These are phyloP conservation scores for Salvia splendens DNA, from an alignment of 257 asterid species.

Conservation along the genomic window DNA sequence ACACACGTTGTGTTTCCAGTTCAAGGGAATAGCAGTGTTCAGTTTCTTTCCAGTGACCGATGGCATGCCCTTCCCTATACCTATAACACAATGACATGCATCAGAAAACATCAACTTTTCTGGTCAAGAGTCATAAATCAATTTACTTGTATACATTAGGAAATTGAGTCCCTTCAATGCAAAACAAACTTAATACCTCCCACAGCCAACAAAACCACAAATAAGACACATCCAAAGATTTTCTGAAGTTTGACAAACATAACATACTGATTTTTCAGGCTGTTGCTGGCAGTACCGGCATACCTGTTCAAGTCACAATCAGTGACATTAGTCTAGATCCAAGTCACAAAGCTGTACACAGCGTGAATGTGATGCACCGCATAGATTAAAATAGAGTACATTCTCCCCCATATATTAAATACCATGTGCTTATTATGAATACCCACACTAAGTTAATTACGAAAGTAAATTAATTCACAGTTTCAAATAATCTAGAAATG, in stretches of 20 bases:
- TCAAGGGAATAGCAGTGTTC: slow-evolving; percentile 96
- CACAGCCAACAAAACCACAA: slow-evolving; percentile 95
- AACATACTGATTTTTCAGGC: slow-evolving; percentile 89
- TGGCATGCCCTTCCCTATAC: slow-evolving; percentile 80
- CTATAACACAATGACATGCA: slow-evolving; percentile 39
- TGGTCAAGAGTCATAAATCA: slow-evolving; percentile 25
- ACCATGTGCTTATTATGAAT: neutral
- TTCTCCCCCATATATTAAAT: neutral
- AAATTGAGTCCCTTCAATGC: slow-evolving; percentile 26
- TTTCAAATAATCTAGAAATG: neutral
- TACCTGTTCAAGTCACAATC: slow-evolving; percentile 56
- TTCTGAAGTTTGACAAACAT: slow-evolving; percentile 78
- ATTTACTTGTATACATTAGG: slow-evolving; percentile 23
- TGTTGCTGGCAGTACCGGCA: slow-evolving; percentile 98
- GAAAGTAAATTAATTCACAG: slow-evolving; percentile 1
- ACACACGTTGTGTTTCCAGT: slow-evolving; percentile 93
- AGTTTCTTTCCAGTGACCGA: slow-evolving; percentile 91
- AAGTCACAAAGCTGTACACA: slow-evolving; percentile 27
- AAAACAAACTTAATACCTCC: slow-evolving; percentile 55
- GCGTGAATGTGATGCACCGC: slow-evolving; percentile 15
- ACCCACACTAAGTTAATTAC: slow-evolving; percentile 1
- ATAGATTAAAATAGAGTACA: neutral
- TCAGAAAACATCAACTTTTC: slow-evolving; percentile 17
- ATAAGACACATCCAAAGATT: slow-evolving; percentile 98
- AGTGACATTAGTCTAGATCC: slow-evolving; percentile 25